Base-by-base conservation (phyloP, 139 green algal genomes). In the Deuterostichococcus epilithicus region DNA sequence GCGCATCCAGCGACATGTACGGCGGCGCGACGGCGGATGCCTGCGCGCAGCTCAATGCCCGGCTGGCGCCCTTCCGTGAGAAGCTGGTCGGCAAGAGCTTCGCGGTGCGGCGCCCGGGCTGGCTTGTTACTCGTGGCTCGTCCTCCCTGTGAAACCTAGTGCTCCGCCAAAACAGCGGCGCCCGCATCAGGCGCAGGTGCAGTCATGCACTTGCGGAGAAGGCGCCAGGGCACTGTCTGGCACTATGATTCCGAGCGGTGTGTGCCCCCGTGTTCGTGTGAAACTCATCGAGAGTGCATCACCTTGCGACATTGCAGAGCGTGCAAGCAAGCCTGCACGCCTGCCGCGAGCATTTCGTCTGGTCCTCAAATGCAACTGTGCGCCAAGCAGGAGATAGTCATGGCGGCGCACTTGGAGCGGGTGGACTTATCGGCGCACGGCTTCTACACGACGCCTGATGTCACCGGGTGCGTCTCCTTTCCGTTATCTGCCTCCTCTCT, bases 361-460 rank as follows among this genome's bases (percentile, higher is more conserved):
- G n/a, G n/a, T n/a, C n/a, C n/a, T n/a, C n/a, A n/a, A n/a, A n/a
- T n/a, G n/a, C n/a, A n/a, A n/a, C n/a, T n/a, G n/a, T n/a, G n/a
- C 70, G 65, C 37, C 30, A 75, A 79, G 58, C 75, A 76, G 52
- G 66, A 96, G 30, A 52, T 95, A 1, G 93, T 87, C 20, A 89
- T 87, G 35, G 82, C 87, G 1, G 95, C 95, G 0, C 94, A 97
- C 84, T 59, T 94, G 38, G 90, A 97, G 20, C 81, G 95, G 0
- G 84, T 97, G 1, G 94, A 99, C 84, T 87, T 99, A 4, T 90
- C 74, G 22, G 94, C 95, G 0, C 94, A 99, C 75, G 95, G 95
- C 77, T 99, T 98, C 85, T 98, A 97, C 84, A 68, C 68, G 32
- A 99, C 95, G 4, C 94, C 95, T 45, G 92, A 97, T 71, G 84